Evolutionary conservation across 1,284 basidiomycete genomes (phyloP).

Genomic region (Ustilago shanxiensis): DNA sequence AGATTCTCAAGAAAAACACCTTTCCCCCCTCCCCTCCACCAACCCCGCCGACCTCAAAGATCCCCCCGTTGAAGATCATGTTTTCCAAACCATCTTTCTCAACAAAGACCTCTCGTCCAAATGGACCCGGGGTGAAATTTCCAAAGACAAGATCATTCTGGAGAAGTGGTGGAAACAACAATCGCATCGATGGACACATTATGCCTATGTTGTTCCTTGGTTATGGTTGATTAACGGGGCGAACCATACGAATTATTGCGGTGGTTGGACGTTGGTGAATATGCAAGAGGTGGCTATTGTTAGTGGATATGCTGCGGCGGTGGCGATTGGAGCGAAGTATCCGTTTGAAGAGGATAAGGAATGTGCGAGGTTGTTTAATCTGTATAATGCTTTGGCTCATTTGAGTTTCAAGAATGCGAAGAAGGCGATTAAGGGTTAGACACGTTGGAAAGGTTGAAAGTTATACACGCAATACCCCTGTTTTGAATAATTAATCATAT

Average conservation of each 20-base stretch:
- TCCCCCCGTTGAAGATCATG: conserved; percentile 72
- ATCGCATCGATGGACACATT: conserved; percentile 76
- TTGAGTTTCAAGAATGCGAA: conserved; percentile 60
- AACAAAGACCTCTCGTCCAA: conserved; percentile 73
- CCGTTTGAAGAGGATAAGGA: conserved; percentile 70
- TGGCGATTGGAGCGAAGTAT: conserved; percentile 75
- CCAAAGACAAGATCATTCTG: conserved; percentile 73
- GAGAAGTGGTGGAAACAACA: conserved; percentile 79
- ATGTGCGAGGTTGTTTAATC: conserved; percentile 73
- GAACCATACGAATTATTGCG: conserved; percentile 71
- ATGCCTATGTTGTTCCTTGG: conserved; percentile 75
- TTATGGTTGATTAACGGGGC: conserved; percentile 77
- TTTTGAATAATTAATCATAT: too few species aligned
- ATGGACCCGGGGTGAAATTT: conserved; percentile 75
- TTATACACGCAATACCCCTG: conserved; percentile 3
- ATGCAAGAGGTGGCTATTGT: conserved; percentile 77
- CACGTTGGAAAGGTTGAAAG: neutral
- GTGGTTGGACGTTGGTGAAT: conserved; percentile 72
- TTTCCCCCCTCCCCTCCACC: conserved; percentile 29
- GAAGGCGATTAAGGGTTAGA: conserved; percentile 43
- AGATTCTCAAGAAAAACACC: conserved; percentile 33
- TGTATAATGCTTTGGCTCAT: conserved; percentile 73
- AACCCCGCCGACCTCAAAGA: conserved; percentile 35
- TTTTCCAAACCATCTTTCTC: conserved; percentile 79
- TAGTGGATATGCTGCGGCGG: conserved; percentile 76